These are phyloP conservation scores for Geosmithia putterillii DNA, from an alignment of 2,329 filamentous ascomycete genomes.

Conservation along the genomic window DNA sequence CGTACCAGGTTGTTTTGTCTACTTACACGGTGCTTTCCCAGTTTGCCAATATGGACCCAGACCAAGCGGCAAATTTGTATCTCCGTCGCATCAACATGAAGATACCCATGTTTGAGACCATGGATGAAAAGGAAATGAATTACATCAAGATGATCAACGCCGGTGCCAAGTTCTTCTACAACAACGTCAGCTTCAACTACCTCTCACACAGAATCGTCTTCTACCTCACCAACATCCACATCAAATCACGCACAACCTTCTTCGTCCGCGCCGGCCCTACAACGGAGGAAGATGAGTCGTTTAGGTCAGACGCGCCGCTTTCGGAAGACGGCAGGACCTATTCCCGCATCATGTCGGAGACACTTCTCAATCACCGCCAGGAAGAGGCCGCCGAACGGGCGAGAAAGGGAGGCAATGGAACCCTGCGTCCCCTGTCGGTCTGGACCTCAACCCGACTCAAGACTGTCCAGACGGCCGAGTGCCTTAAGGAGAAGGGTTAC, in stretches of 20 bases:
- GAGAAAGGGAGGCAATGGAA: slow-evolving; percentile 52
- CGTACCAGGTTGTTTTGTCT: neutral
- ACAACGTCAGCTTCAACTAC: slow-evolving; percentile 95
- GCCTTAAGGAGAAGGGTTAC: slow-evolving; percentile 67
- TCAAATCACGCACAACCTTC: slow-evolving; percentile 88
- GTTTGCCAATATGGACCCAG: slow-evolving; percentile 84
- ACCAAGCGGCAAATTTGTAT: slow-evolving; percentile 88
- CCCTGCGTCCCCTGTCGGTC: slow-evolving; percentile 70
- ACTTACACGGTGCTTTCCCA: slow-evolving; percentile 15
- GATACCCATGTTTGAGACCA: slow-evolving; percentile 93
- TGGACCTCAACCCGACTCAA: slow-evolving; percentile 91
- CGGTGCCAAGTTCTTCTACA: slow-evolving; percentile 83
- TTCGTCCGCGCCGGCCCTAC: slow-evolving; percentile 83
- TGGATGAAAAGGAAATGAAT: slow-evolving; percentile 87
- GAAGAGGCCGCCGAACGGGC: slow-evolving; percentile 62
- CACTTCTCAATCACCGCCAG: slow-evolving; percentile 71
- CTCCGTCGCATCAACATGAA: slow-evolving; percentile 79
- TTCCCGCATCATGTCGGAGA: slow-evolving; percentile 74
- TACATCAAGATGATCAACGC: slow-evolving; percentile 99
- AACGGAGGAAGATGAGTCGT: slow-evolving; percentile 81
- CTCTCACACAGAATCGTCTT: slow-evolving; percentile 96
- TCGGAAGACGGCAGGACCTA: slow-evolving; percentile 73
- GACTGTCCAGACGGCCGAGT: slow-evolving; percentile 81
- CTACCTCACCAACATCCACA: slow-evolving; percentile 93
- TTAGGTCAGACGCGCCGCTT: slow-evolving; percentile 79